Percentiles rank a stretch among this genome's conserved stretches.
These are phyloP conservation scores for Vigna unguiculata DNA, from an alignment of 306 rosid genomes.

Conservation along the genomic window DNA sequence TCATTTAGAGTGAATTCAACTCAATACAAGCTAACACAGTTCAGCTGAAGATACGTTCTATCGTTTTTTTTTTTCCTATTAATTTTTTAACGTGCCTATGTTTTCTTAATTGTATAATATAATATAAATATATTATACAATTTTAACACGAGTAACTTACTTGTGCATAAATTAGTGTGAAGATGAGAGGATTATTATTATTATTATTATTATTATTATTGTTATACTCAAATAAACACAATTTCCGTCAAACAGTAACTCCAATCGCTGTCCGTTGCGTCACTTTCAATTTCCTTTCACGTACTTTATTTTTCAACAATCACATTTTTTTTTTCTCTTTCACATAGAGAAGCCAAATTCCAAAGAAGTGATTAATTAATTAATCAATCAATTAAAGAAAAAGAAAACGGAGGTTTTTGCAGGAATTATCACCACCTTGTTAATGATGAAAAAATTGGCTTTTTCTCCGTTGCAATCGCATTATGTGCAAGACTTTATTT, in stretches of 20 bases:
- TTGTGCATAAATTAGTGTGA: neutral
- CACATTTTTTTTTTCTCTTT: neutral
- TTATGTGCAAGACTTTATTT: slow-evolving; percentile 47
- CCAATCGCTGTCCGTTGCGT: slow-evolving; percentile 34
- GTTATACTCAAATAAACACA: neutral
- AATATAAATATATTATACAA: no score
- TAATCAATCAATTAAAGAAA: neutral
- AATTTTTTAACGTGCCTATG: no score
- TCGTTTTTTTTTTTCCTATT: no score
- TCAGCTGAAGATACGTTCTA: neutral
- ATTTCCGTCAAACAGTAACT: slow-evolving; percentile 25
- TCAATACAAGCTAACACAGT: neutral
- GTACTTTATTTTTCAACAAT: slow-evolving; percentile 26
- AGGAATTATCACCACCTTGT: slow-evolving; percentile 35
- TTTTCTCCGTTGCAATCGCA: slow-evolving; percentile 46
- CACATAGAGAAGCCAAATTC: neutral
- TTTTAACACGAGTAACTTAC: neutral
- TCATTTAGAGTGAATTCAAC: neutral
- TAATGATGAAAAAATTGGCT: slow-evolving; percentile 41
- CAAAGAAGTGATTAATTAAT: neutral
- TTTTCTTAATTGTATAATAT: no score
- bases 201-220: neutral
- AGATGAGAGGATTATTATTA: neutral
- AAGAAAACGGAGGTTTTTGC: slow-evolving; percentile 31
- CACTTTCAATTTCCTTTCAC: slow-evolving; percentile 39